Percentiles rank a stretch among this genome's conserved stretches.
Conservation (phyloP, 805 yeast species). For the Hanseniaspora clermontiae region DNA sequence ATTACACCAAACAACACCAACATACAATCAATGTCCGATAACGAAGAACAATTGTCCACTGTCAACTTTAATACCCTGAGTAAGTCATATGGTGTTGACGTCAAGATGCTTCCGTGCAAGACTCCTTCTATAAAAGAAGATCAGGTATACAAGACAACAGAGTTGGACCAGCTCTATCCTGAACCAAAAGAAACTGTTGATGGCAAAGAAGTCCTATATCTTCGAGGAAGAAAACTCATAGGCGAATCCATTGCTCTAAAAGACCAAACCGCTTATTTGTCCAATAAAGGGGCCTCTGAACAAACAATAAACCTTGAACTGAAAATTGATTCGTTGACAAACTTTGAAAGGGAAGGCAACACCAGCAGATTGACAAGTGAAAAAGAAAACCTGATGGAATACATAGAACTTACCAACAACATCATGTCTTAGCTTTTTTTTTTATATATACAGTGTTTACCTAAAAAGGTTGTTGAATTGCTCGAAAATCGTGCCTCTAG, state of each 20-base stretch:
- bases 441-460: not conserved
- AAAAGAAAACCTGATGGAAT: constrained; percentile 23
- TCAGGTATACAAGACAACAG: constrained; percentile 15
- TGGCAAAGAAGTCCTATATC: constrained; percentile 19
- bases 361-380: constrained; percentile 21
- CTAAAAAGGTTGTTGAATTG: constrained; percentile 7
- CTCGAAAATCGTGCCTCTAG: constrained; percentile 1
- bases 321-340: constrained; percentile 15
- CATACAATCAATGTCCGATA: not conserved
- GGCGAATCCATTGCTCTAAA: constrained; percentile 21
- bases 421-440: constrained; percentile 8
- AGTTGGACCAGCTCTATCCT: constrained; percentile 13
- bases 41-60: not conserved
- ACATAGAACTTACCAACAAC: constrained; percentile 20
- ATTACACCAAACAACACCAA: not conserved
- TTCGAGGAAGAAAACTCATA: constrained; percentile 29
- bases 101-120: constrained; percentile 23
- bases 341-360: constrained; percentile 33
- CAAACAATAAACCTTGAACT: not conserved
- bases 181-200: not conserved
- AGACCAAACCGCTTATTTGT: constrained; percentile 14
- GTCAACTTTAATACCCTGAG: not conserved
- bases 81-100: not conserved
- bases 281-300: constrained; percentile 16
- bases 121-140: constrained; percentile 20